These are phyloP conservation scores for Penstemon newberryi DNA, from an alignment of 257 asterid species.

Conservation along the genomic window DNA sequence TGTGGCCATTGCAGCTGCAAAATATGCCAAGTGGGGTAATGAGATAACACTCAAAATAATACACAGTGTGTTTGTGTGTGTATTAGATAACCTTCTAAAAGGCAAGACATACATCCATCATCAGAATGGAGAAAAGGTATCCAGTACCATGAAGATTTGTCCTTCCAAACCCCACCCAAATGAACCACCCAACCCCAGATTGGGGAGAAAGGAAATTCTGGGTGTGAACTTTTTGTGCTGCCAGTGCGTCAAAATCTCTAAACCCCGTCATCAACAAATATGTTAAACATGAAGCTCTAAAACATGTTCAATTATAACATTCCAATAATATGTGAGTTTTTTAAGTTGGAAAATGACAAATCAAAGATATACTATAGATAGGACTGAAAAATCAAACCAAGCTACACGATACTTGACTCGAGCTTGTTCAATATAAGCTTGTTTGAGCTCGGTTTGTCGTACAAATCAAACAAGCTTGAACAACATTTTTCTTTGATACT, in stretches of 20 bases:
- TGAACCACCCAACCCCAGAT: not conserved
- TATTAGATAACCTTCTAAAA: not conserved
- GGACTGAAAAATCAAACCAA: too few species aligned
- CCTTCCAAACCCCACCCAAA: not conserved
- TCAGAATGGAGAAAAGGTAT: not conserved
- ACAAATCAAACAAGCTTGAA: not conserved
- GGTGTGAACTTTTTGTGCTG: not conserved
- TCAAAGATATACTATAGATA: too few species aligned
- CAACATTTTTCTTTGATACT: too few species aligned
- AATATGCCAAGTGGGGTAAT: conserved; percentile 16
- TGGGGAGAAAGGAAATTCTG: not conserved
- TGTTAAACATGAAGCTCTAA: conserved; percentile 8
- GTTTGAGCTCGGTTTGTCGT: too few species aligned
- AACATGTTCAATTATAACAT: not conserved
- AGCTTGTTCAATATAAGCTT: too few species aligned
- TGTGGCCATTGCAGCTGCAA: conserved; percentile 54
- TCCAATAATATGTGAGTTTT: not conserved
- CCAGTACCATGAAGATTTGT: not conserved
- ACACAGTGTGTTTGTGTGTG: not conserved
- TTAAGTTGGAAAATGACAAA: not conserved
- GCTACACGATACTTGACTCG: too few species aligned
- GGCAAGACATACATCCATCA: not conserved
- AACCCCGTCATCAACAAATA: not conserved
- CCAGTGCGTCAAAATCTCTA: not conserved
- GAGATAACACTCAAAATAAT: conserved; percentile 1